A percentile compares a stretch with the other conserved stretches of the same genome.
Evolutionary conservation across 208 protist species (phyloP).

Genomic region (Trichomonas gallinae): DNA sequence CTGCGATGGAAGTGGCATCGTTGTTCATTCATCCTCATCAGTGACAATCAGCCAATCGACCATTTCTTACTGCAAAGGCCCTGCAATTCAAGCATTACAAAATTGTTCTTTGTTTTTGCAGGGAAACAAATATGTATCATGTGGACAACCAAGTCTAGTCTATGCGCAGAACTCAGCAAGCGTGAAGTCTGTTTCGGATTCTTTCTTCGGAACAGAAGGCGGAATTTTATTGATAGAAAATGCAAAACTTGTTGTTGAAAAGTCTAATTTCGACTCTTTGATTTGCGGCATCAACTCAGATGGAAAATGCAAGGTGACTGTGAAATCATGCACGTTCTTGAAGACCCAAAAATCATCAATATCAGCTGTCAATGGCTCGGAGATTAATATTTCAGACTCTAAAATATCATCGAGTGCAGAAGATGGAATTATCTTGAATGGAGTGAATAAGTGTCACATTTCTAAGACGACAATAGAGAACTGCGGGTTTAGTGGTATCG

Average conservation of each 20-base stretch:
- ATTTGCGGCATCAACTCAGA: not conserved
- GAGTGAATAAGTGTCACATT: not conserved
- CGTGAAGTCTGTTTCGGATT: not conserved
- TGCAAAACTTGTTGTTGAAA: not conserved
- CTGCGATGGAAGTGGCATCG: not conserved
- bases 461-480: not conserved
- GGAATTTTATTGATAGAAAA: not conserved
- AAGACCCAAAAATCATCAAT: not conserved
- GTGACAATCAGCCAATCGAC: not conserved
- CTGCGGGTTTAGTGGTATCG: not conserved
- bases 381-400: not conserved
- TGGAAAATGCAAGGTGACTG: not conserved
- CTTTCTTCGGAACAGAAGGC: not conserved
- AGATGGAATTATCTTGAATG: not conserved
- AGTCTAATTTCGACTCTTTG: not conserved
- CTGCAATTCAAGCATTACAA: not conserved
- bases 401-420: not conserved
- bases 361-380: not conserved
- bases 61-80: not conserved
- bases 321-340: not conserved
- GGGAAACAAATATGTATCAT: not conserved
- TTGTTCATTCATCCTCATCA: not conserved
- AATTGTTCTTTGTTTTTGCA: not conserved
- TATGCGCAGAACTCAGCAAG: not conserved
- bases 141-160: not conserved